Conservation (phyloP, 2,329 filamentous ascomycete genomes). For the Gremmenia infestans region DNA sequence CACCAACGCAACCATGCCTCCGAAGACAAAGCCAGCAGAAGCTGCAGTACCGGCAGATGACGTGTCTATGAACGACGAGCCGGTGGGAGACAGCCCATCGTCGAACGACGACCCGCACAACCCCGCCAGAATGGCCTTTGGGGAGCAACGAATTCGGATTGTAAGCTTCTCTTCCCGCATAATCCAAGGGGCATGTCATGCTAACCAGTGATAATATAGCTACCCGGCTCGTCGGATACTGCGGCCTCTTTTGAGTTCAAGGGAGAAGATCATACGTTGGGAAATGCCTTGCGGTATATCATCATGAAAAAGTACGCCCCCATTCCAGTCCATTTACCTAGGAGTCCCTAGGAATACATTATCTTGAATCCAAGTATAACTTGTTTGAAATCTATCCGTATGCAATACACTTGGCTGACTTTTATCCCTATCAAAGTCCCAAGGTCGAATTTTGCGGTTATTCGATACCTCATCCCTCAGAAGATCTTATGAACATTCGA, state of each 20-base stretch:
- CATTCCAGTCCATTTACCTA: neutral
- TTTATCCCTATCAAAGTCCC: constrained; percentile 51
- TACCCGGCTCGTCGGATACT: constrained; percentile 78
- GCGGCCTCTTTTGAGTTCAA: constrained; percentile 94
- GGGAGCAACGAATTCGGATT: constrained; percentile 27
- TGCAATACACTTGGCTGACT: neutral
- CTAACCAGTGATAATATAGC: constrained; percentile 43
- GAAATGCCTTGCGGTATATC: constrained; percentile 88
- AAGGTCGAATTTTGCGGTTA: constrained; percentile 98
- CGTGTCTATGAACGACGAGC: constrained; percentile 25
- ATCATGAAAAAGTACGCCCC: constrained; percentile 92
- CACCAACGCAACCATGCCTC: constrained; percentile 11
- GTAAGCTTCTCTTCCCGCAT: constrained; percentile 16
- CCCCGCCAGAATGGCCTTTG: constrained; percentile 11
- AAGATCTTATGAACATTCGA: constrained; percentile 92
- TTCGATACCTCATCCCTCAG: constrained; percentile 93
- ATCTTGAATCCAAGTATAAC: neutral
- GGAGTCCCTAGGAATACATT: neutral
- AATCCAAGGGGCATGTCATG: neutral
- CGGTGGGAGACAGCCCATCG: constrained; percentile 1
- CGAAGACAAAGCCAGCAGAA: constrained; percentile 20
- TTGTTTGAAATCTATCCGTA: neutral
- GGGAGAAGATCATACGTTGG: constrained; percentile 90
- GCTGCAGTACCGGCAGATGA: constrained; percentile 15
- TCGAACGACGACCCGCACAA: constrained; percentile 10